A percentile compares a stretch with the other conserved stretches of the same genome.
These are phyloP conservation scores for Suhomyces prunicola DNA, from an alignment of 805 yeast species.

Conservation along the genomic window DNA sequence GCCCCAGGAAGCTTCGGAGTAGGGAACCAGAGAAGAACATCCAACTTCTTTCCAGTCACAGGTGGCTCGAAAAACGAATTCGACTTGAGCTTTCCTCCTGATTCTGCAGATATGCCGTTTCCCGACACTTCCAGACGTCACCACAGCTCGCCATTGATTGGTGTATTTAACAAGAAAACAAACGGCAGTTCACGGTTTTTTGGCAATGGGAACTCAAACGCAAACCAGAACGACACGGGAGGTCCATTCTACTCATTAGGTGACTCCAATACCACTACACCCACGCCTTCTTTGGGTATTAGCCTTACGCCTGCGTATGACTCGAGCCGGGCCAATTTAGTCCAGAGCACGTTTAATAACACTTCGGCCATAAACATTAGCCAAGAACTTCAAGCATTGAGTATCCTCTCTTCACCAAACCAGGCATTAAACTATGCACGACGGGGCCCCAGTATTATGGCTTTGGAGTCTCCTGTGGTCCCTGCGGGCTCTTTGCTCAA, in stretches of 20 bases:
- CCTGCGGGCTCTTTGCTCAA: neutral
- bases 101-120: neutral
- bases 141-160: constrained; percentile 15
- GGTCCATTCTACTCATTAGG: neutral
- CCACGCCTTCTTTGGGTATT: neutral
- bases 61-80: constrained; percentile 1
- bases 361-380: neutral
- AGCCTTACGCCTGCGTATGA: neutral
- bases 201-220: neutral
- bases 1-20: constrained; percentile 2
- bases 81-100: neutral
- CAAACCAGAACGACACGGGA: neutral
- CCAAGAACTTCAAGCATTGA: neutral
- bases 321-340: neutral
- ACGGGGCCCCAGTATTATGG: neutral
- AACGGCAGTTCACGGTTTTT: neutral
- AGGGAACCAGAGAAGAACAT: constrained; percentile 9
- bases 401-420: neutral
- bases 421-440: neutral
- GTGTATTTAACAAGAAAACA: constrained; percentile 4
- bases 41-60: constrained; percentile 14
- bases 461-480: neutral
- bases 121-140: constrained; percentile 8
- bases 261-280: neutral
- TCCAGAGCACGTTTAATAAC: neutral